Base-by-base conservation (phyloP, 208 protist genomes). In the Jaenimonas drosophilae region DNA sequence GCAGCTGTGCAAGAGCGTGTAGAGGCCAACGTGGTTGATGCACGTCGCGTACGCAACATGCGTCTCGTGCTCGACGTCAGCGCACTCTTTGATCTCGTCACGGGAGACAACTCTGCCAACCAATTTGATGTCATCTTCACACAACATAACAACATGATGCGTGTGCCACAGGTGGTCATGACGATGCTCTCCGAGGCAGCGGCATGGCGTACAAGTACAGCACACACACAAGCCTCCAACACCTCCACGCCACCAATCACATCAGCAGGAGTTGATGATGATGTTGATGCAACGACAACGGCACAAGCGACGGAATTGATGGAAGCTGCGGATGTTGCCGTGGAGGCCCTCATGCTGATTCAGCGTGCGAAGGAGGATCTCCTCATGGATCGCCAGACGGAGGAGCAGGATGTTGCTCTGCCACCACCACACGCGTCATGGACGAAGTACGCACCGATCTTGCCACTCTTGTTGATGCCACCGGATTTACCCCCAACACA, bases 41-140 rank as follows among this genome's bases (percentile, higher is more conserved):
- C 72, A 14, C 29, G 36, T 21, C 20, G 24, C 11, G 53, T 80
- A 26, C 28, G 38, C 5, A 59, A 64, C 17, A 44, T 52, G 0
- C 57, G 62, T 19, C 56, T 92, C 21, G 73, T 92, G 7, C 70
- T 92, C 60, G 84, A 92, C 61, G 30, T 56, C 12, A 64, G 69
- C 16, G 59, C 72, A 1, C 44, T 92, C 17, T 69, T 82, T 27
- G 70, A 76, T 19, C 53, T 92, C 17, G 43, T 70, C 28, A 70
- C 49, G 23, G 59, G 56, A 23, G 29, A 34, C 0, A 32, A 59
- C 28, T 72, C 59, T 9, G 56, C 44, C 4, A 45, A 12, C 12
- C 36, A 69, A n/a, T 92, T 73, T 39, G 56, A 79, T 29, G 44
- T 51, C 14, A 47, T 84, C 11, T 86, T 81, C 51, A 38, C 54